Evolutionary conservation across 441 rosid species (phyloP), one percentile per base, ranked within the genome.

Genomic region (Adansonia grandidieri): DNA sequence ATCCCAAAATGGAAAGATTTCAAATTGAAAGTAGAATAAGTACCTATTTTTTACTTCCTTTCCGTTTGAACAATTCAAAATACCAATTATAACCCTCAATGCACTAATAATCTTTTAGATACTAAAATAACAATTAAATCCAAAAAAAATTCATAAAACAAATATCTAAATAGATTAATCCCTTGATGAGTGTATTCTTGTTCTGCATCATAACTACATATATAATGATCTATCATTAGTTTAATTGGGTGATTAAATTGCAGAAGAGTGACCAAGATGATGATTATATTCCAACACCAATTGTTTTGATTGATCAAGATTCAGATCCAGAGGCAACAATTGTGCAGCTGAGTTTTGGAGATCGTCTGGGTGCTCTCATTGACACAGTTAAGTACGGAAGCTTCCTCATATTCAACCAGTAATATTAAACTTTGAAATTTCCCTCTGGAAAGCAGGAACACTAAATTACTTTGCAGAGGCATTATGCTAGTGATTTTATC

Each of bases 321-420:
- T 89, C 98, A 28, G 92, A 91, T 89, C 85, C 94, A 73, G 90
- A 89, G 69, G 91, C 97, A 67, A 93, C 97, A 3, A 82, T 89
- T 77, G 98, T 95, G 32, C 92, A 95, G 78, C 87, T 95, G 80
- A 92, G 98, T 86, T 92, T 93, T 79, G 99, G 99, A 77, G 96
- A 95, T 86, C 98, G 98, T 76, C 90, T 96, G 73, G 99, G 99
- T 76, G 97, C 98, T 76, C 93, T 96, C 37, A 86, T 93, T 89
- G 97, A 96, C 85, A 96, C 99, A 14, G 98, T 93, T 77, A 83
- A 80, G 75, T 77, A 53, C 53, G 14, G 72, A 45, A 40, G 32
- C 71, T 45, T 77, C 70, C 32, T 44, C 48, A 22, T 51, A 32
- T 15, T 76, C 32, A 28, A 28, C 32, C 32, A 28, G 32, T 28